These are phyloP conservation scores for Lojkania enalia DNA, from an alignment of 2,329 filamentous ascomycete species.

Conservation along the genomic window DNA sequence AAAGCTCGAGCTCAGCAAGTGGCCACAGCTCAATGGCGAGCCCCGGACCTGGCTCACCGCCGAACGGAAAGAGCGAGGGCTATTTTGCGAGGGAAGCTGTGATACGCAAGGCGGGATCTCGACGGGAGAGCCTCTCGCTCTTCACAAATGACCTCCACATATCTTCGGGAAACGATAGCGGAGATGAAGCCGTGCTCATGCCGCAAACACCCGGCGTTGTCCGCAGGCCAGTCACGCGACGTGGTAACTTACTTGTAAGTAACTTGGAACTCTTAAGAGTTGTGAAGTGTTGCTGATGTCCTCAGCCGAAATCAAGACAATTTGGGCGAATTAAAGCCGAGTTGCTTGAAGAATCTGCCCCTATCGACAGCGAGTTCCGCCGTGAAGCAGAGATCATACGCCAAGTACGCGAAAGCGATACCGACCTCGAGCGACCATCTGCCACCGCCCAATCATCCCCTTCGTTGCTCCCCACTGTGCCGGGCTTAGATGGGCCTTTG, in stretches of 20 bases:
- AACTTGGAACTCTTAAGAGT: not conserved
- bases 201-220: constrained; percentile 72
- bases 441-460: constrained; percentile 71
- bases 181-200: constrained; percentile 62
- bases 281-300: constrained; percentile 20
- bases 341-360: constrained; percentile 82
- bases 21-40: constrained; percentile 69
- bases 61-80: constrained; percentile 59
- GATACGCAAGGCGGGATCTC: constrained; percentile 56
- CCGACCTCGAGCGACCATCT: constrained; percentile 57
- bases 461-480: constrained; percentile 60
- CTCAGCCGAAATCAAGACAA: constrained; percentile 89
- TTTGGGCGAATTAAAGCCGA: constrained; percentile 93
- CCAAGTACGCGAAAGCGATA: constrained; percentile 89
- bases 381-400: constrained; percentile 94
- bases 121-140: constrained; percentile 87
- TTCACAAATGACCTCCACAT: constrained; percentile 88
- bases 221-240: constrained; percentile 77
- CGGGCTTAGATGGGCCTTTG: constrained; percentile 60
- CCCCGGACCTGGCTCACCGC: constrained; percentile 76
- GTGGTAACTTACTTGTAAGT: constrained; percentile 84
- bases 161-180: constrained; percentile 75
- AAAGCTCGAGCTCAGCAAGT: constrained; percentile 71
- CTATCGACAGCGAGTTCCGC: constrained; percentile 83
- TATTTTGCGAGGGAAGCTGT: constrained; percentile 59